These are phyloP conservation scores for Boletus tylopilopsis DNA, from an alignment of 768 basidiomycete species.

Conservation along the genomic window DNA sequence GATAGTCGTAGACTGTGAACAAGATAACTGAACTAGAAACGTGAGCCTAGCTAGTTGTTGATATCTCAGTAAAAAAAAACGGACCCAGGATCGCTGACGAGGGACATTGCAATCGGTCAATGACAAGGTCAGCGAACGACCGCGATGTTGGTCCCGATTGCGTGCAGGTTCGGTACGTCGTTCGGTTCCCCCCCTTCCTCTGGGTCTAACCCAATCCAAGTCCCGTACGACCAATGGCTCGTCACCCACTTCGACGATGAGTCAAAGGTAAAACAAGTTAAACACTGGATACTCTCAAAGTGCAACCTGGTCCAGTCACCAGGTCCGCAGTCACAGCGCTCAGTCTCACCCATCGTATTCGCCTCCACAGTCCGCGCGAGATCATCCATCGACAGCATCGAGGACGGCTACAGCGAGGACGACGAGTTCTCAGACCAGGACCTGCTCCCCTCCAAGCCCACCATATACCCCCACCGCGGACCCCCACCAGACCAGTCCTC, in stretches of 20 bases:
- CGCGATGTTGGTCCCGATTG: conserved; percentile 37
- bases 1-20: conserved; percentile 83
- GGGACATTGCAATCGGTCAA: too few species aligned
- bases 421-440: conserved; percentile 32
- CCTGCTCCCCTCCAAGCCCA: background rate
- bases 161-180: conserved; percentile 56
- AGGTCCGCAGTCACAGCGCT: conserved; percentile 32
- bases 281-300: conserved; percentile 58
- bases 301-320: conserved; percentile 40
- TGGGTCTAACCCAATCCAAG: conserved; percentile 28
- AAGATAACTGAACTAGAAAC: conserved; percentile 69
- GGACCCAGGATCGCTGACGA: conserved; percentile 63
- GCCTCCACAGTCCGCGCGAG: conserved; percentile 32
- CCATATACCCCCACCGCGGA: conserved; percentile 8
- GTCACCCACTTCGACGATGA: conserved; percentile 60
- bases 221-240: conserved; percentile 75
- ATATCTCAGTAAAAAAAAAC: conserved; percentile 1
- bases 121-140: background rate
- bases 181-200: conserved; percentile 1
- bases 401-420: conserved; percentile 30
- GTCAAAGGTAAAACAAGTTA: conserved; percentile 62
- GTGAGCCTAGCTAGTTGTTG: too few species aligned
- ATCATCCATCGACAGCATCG: conserved; percentile 23
- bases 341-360: conserved; percentile 69
- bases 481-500: conserved; percentile 10